Evolutionary conservation across 78 protist genomes (phyloP).

Genomic region (Speleostelium caveatum): DNA sequence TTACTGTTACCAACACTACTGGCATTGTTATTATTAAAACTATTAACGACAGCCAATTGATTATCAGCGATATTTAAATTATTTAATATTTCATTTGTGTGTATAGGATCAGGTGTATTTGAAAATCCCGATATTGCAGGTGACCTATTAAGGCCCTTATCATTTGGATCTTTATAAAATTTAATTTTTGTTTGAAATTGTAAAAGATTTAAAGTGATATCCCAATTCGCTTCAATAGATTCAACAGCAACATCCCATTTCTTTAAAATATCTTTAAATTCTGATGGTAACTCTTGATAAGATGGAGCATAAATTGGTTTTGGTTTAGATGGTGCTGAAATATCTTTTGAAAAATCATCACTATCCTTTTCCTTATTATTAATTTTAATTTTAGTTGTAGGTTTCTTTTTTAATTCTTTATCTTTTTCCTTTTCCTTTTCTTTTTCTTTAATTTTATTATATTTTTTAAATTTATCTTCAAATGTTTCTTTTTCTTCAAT

Average conservation of each 20-base stretch:
- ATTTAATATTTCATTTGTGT: neutral
- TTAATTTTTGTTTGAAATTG: slow-evolving; percentile 59
- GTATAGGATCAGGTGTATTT: neutral
- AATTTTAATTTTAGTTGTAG: neutral
- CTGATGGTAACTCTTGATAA: slow-evolving; percentile 16
- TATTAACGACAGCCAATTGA: neutral
- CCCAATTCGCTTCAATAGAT: slow-evolving; percentile 33
- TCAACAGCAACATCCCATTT: slow-evolving; percentile 49
- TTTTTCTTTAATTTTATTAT: too few relatives aligned
- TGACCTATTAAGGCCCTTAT: neutral
- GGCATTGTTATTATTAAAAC: neutral
- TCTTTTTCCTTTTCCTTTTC: neutral
- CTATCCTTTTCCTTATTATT: neutral
- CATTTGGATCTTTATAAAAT: neutral
- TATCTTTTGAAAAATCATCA: neutral
- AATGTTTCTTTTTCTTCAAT: neutral
- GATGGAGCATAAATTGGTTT: slow-evolving; percentile 19
- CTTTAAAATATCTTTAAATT: slow-evolving; percentile 48
- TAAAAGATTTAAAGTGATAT: slow-evolving; percentile 20
- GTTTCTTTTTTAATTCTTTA: neutral
- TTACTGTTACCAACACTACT: neutral
- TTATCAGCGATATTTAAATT: neutral
- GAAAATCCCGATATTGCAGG: neutral
- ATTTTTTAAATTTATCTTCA: too few relatives aligned
- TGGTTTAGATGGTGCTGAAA: neutral